These are phyloP conservation scores for Pseudogymnoascus pannorum DNA, from an alignment of 2,329 filamentous ascomycete species.

Conservation along the genomic window DNA sequence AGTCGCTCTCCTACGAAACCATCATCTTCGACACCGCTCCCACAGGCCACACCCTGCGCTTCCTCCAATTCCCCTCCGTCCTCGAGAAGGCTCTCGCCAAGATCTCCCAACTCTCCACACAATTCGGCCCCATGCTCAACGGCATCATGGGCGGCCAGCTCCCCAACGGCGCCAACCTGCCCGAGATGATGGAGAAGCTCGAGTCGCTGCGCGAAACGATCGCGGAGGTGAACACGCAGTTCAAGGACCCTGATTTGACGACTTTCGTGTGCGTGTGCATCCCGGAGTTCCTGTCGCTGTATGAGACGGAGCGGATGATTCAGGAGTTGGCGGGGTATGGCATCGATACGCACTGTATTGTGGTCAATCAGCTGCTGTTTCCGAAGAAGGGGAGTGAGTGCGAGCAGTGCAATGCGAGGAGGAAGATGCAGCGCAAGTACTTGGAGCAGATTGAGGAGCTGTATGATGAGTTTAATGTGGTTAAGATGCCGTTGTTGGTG, in stretches of 20 bases:
- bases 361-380: constrained; percentile 96
- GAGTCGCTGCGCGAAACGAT: constrained; percentile 91
- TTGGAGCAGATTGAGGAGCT: constrained; percentile 97
- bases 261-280: constrained; percentile 99
- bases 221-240: constrained; percentile 90
- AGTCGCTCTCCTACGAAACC: constrained; percentile 95
- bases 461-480: constrained; percentile 98
- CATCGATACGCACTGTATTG: constrained; percentile 95
- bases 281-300: constrained; percentile 90
- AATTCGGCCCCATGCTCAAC: constrained; percentile 95
- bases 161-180: constrained; percentile 86
- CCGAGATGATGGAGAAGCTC: constrained; percentile 90
- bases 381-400: constrained; percentile 78
- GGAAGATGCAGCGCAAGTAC: constrained; percentile 99
- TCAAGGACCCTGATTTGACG: constrained; percentile 91
- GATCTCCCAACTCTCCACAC: constrained; percentile 83
- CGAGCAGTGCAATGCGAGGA: constrained; percentile 88
- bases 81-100: constrained; percentile 98
- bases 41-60: constrained; percentile 94
- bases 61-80: constrained; percentile 95
- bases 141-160: constrained; percentile 71
- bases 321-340: constrained; percentile 89
- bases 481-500: constrained; percentile 92
- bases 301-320: constrained; percentile 99
- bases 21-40: constrained; percentile 99